Evolutionary conservation across 2,329 filamentous ascomycete genomes (phyloP), one percentile per base, ranked within the genome.

Genomic region (Zarea fungicola): DNA sequence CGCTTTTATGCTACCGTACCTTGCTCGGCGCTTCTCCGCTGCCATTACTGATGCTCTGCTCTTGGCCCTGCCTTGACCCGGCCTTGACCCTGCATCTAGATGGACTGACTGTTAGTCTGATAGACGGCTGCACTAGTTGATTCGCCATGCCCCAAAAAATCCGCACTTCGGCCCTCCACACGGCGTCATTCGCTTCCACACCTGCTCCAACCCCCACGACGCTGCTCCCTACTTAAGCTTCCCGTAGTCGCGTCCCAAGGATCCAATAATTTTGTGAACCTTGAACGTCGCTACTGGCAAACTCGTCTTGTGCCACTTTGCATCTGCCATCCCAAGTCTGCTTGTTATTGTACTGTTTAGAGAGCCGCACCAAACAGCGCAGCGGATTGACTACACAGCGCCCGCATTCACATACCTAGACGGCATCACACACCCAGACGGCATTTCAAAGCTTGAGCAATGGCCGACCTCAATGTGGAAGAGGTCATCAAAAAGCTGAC

Each of bases 391-490:
- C 13, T 9, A 35, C 18, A 16, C 16, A n/a, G 22, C n/a, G n/a
- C n/a, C 42, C 10, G 21, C 40, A 42, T 22, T 34, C 9, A 10
- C 22, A 36, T 29, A 31, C 28, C 32, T 1, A 8, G 11, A 22
- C 36, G 4, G 29, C n/a, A 34, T 32, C 48, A 23, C 34, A 42
- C n/a, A 46, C 9, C 13, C 13, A 28, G 18, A 48, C 19, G 23
- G 7, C 28, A 42, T 54, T n/a, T n/a, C n/a, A n/a, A n/a, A n/a
- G n/a, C n/a, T n/a, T n/a, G n/a, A n/a, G 61, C 51, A 42, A 77
- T 77, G 72, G 72, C 73, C 25, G 68, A 77, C 54, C 70, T 81
- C 34, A 67, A 80, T 46, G 75, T 80, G 8, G 76, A 80, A 48
- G 70, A 73, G 52, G 63, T 77, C 25, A 67, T 81, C 36, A 73